A percentile compares a stretch with the other conserved stretches of the same genome.
phyloP scores from a whole-genome alignment of 306 rosid genomes.

The Dryas drummondii region DNA sequence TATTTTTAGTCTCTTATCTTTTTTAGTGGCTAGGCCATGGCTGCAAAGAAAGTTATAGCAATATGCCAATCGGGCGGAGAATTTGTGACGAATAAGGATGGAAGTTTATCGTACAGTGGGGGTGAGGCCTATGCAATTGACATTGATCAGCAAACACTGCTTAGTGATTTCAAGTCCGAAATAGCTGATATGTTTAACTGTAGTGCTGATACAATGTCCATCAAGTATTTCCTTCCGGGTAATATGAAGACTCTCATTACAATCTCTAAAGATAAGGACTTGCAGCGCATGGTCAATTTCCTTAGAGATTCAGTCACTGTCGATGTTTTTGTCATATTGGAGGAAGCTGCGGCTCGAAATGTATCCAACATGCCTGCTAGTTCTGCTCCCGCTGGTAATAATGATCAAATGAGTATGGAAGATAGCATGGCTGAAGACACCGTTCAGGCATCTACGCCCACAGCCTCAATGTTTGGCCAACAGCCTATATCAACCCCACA shows the following conservation, averaged over 20 bases:
- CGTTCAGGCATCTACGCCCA: constrained; percentile 42
- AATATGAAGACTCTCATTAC: constrained; percentile 88
- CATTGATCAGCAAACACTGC: constrained; percentile 65
- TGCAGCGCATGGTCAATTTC: constrained; percentile 89
- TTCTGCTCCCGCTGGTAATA: constrained; percentile 50
- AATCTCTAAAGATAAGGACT: constrained; percentile 87
- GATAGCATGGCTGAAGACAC: constrained; percentile 96
- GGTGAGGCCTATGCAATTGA: constrained; percentile 90
- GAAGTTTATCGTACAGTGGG: constrained; percentile 69
- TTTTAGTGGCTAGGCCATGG: constrained; percentile 54
- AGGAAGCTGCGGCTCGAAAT: constrained; percentile 67
- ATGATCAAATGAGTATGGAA: constrained; percentile 74
- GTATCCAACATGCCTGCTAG: constrained; percentile 70
- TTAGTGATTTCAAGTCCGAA: constrained; percentile 77
- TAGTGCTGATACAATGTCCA: constrained; percentile 50
- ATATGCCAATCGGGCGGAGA: constrained; percentile 94
- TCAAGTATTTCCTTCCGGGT: constrained; percentile 93
- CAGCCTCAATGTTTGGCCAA: constrained; percentile 51
- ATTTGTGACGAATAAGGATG: constrained; percentile 73
- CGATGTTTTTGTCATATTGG: constrained; percentile 67
- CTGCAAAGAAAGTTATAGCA: constrained; percentile 73
- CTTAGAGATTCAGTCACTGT: constrained; percentile 66
- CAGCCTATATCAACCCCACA: constrained; percentile 24
- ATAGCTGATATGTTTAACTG: constrained; percentile 72
- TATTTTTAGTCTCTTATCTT: neutral